Base-by-base conservation (phyloP, 202 grass and related monocot species). In the Panicum virgatum region DNA sequence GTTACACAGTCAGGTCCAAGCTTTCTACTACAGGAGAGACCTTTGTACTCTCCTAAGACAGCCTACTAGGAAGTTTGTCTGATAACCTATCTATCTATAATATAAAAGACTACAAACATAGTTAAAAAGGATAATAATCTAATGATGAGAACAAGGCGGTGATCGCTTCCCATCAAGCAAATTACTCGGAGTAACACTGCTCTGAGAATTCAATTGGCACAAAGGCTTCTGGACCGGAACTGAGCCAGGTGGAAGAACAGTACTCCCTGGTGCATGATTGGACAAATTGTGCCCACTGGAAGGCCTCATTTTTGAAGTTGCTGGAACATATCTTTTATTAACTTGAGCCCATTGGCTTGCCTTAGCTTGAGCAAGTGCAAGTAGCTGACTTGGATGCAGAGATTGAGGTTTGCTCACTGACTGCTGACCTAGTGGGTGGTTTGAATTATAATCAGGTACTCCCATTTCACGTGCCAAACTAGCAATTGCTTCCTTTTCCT, bases 381-480 rank as follows among this genome's bases (percentile, higher is more conserved):
- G 42, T 29, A 29, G 27, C 37, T 47, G 65, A 56, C 20, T 71
- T 1, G 37, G 37, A 37, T 72, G 46, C 7, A 65, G 26, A 80
- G 26, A 16, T 16, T 78, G 71, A 53, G 53, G 26, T 64, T 47
- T 77, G 64, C 77, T 59, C 19, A 23, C 56, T 65, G 45, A n/a
- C 61, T 62, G 76, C 23, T 75, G 71, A 69, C 29, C 12, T 4
- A 39, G 29, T 48, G 72, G 39, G 47, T 19, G 72, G 10, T 77
- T 42, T 18, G 19, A 42, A 81, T 72, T 72, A 44, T 89, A 82
- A 81, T 89, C 64, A 82, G 82, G 7, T 69, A 77, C 83, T 3
- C 77, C 87, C 48, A 89, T 23, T 2, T 63, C 18, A 66, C 40
- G 62, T 29, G 87, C 82, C 54, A 89, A 45, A 65, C 19, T 25